phyloP scores from a whole-genome alignment of 1,284 basidiomycete species.

The Coniophora puteana region DNA sequence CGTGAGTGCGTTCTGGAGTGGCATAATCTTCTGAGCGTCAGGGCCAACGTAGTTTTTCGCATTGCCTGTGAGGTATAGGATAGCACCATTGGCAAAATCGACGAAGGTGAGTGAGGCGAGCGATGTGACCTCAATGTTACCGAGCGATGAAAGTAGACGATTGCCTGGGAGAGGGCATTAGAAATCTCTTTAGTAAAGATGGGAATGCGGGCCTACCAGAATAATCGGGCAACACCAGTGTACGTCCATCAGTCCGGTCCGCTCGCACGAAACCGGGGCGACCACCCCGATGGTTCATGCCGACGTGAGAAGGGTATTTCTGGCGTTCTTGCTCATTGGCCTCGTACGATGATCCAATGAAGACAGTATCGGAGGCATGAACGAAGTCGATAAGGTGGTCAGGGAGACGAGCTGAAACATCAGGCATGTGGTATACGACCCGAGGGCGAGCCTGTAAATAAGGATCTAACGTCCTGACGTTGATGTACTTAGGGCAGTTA shows the following conservation, averaged over 20 bases:
- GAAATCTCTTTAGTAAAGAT: too few species aligned
- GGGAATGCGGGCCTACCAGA: slow-evolving; percentile 38
- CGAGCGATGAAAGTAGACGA: slow-evolving; percentile 56
- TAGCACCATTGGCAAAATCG: slow-evolving; percentile 49
- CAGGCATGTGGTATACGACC: slow-evolving; percentile 31
- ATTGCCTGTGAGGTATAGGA: slow-evolving; percentile 60
- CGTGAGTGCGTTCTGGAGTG: slow-evolving; percentile 49
- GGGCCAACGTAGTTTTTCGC: slow-evolving; percentile 48
- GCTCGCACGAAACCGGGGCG: slow-evolving; percentile 58
- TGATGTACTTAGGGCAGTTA: slow-evolving; percentile 69
- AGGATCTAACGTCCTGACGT: slow-evolving; percentile 43
- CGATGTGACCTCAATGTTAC: slow-evolving; percentile 57
- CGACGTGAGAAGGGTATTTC: slow-evolving; percentile 51
- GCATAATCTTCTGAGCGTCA: slow-evolving; percentile 50
- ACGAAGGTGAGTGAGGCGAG: slow-evolving; percentile 53
- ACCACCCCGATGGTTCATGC: slow-evolving; percentile 64
- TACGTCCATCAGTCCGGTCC: slow-evolving; percentile 47
- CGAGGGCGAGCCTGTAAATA: slow-evolving; percentile 34
- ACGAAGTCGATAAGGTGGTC: slow-evolving; percentile 46
- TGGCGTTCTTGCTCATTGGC: slow-evolving; percentile 32
- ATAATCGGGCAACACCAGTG: slow-evolving; percentile 57
- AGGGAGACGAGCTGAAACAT: slow-evolving; percentile 41
- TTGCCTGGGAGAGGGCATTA: slow-evolving; percentile 41
- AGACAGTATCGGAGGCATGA: slow-evolving; percentile 46
- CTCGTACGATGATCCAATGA: slow-evolving; percentile 50